These are phyloP conservation scores for Trichoderma asperellum DNA, from an alignment of 2,329 filamentous ascomycete genomes.

Conservation along the genomic window DNA sequence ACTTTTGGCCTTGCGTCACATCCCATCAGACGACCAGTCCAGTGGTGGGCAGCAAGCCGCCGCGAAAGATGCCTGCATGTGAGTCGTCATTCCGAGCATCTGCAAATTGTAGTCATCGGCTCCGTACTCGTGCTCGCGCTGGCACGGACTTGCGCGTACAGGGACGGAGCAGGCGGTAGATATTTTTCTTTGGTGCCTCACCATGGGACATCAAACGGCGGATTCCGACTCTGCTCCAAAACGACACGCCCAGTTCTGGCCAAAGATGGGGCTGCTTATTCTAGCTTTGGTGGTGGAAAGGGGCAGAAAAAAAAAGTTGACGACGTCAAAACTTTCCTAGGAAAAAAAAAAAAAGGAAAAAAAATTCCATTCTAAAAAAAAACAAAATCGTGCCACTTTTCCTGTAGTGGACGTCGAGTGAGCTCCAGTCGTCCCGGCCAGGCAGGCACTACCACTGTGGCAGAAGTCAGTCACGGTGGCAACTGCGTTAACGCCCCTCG, in stretches of 20 bases:
- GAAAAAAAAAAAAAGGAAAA: slow-evolving; percentile 23
- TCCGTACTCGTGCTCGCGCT: slow-evolving; percentile 2
- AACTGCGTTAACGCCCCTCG: slow-evolving; percentile 27
- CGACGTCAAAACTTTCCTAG: not conserved
- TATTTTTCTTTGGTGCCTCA: not conserved
- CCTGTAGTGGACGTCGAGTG: not conserved
- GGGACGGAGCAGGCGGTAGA: not conserved
- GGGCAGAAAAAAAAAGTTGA: slow-evolving; percentile 18
- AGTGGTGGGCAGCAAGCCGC: slow-evolving; percentile 18
- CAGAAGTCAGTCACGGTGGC: slow-evolving; percentile 8
- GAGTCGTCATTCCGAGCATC: slow-evolving; percentile 26
- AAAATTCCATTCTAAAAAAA: slow-evolving; percentile 10
- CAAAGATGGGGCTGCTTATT: not conserved
- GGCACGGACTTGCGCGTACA: not conserved
- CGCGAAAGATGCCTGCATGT: slow-evolving; percentile 24
- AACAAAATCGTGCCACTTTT: slow-evolving; percentile 22
- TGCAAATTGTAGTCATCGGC: slow-evolving; percentile 19
- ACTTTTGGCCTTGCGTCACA: slow-evolving; percentile 28
- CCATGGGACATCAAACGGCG: not conserved
- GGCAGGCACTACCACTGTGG: slow-evolving; percentile 1
- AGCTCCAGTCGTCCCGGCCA: slow-evolving; percentile 23
- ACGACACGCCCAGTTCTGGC: not conserved
- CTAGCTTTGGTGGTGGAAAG: slow-evolving; percentile 23
- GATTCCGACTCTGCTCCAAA: not conserved
- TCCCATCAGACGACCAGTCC: slow-evolving; percentile 27